Evolutionary conservation across 257 asterid genomes (phyloP).

Genomic region (Forsythia suspensa): DNA sequence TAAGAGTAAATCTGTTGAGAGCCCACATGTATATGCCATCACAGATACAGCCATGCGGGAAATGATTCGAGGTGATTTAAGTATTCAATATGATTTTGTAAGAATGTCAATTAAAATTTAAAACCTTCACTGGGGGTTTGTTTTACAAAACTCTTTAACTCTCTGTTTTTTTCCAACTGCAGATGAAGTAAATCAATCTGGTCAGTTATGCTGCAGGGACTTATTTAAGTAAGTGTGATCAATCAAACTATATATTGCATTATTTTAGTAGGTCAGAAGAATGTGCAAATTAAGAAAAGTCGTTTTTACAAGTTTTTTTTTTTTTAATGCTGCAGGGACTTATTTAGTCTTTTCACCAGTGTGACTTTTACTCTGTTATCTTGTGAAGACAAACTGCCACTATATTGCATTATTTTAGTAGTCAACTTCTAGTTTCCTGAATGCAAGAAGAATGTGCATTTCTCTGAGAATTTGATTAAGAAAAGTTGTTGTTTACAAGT

Average conservation of each 20-base stretch:
- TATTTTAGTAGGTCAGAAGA: too few species aligned
- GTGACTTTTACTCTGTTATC: slow-evolving; percentile 9
- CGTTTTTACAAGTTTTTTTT: too few species aligned
- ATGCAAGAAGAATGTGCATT: slow-evolving; percentile 1
- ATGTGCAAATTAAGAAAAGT: too few species aligned
- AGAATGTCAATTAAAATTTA: slow-evolving; percentile 8
- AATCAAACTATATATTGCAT: too few species aligned
- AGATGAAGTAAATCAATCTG: slow-evolving; percentile 99
- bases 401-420: background rate
- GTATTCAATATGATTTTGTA: slow-evolving; percentile 17
- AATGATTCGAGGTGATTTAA: slow-evolving; percentile 85
- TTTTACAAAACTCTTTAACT: slow-evolving; percentile 23
- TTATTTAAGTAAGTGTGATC: too few species aligned
- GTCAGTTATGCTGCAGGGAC: slow-evolving; percentile 40
- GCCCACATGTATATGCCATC: slow-evolving; percentile 95
- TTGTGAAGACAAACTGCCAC: slow-evolving; percentile 3
- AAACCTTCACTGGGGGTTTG: slow-evolving; percentile 20
- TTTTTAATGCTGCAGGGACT: too few species aligned
- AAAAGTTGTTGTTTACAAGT: background rate
- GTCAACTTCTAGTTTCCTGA: background rate
- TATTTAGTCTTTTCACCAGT: background rate
- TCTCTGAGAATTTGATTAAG: background rate
- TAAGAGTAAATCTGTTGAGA: slow-evolving; percentile 64
- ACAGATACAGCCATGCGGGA: slow-evolving; percentile 95
- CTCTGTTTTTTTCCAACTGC: slow-evolving; percentile 41